Percentiles rank a stretch among this genome's conserved stretches.
Evolutionary conservation across 2,329 filamentous ascomycete species (phyloP).

Genomic region (Arthrinium puccinioides): DNA sequence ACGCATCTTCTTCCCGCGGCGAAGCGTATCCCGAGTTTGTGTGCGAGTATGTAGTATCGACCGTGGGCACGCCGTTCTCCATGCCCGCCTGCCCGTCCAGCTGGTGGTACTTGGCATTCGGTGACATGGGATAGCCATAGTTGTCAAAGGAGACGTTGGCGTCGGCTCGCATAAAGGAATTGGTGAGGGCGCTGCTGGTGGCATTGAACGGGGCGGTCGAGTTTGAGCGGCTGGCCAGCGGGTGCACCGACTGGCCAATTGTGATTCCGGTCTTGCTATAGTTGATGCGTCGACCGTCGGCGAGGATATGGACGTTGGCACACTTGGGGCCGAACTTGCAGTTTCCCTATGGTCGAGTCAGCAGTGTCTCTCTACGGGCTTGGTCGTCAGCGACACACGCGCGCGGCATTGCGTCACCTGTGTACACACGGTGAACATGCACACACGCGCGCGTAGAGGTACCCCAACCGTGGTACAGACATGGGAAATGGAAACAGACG

Average conservation of each 20-base stretch:
- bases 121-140: conserved; percentile 33
- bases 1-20: conserved; percentile 60
- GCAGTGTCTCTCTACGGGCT: no score
- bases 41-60: conserved; percentile 52
- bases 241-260: conserved; percentile 49
- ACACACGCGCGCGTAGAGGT: no score
- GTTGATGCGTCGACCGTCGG: conserved; percentile 89
- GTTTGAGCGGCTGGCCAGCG: conserved; percentile 59
- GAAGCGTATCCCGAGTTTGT: conserved; percentile 67
- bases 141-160: conserved; percentile 38
- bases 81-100: conserved; percentile 42
- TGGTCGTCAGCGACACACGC: no score
- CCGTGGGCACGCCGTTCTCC: conserved; percentile 49
- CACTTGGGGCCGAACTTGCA: conserved; percentile 99
- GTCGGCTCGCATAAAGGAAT: conserved; percentile 60
- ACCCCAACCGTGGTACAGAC: no score
- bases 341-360: conserved; percentile 84
- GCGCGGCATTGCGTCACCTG: no score
- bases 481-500: conserved; percentile 13
- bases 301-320: conserved; percentile 90
- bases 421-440: no score
- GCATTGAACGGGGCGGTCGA: conserved; percentile 53
- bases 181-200: conserved; percentile 64
- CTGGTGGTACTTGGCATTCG: conserved; percentile 31
- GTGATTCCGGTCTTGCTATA: conserved; percentile 63